Percentiles rank a stretch among this genome's conserved stretches.
Evolutionary conservation across 768 basidiomycete genomes (phyloP).

Genomic region (Dictyophora rubrovolvata): DNA sequence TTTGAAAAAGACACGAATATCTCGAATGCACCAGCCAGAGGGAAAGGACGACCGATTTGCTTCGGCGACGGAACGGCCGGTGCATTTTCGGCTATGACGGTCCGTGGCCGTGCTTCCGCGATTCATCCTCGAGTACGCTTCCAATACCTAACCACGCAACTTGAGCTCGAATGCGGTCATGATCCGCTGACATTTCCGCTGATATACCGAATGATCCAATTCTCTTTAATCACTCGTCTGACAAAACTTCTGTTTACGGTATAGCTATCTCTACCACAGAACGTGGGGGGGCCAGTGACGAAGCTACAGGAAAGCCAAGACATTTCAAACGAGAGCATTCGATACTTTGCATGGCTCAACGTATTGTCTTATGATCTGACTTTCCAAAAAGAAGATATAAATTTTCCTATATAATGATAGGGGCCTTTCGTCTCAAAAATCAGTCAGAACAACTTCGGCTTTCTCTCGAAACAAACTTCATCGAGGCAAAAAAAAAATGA

Average conservation of each 20-base stretch:
- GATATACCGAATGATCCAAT: neutral
- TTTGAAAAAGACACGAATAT: neutral
- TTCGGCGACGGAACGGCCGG: neutral
- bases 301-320: neutral
- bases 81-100: neutral
- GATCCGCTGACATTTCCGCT: neutral
- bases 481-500: neutral
- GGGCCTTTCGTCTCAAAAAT: neutral
- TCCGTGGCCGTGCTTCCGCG: neutral
- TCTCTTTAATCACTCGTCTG: neutral
- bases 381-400: no score
- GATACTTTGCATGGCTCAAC: neutral
- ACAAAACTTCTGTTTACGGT: neutral
- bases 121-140: neutral
- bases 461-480: neutral
- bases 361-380: neutral
- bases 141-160: neutral
- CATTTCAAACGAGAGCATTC: neutral
- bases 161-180: neutral
- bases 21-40: neutral
- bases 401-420: neutral
- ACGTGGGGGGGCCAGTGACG: neutral
- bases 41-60: neutral
- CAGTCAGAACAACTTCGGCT: neutral
- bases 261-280: neutral